These are phyloP conservation scores for Skeletonema costatum DNA, from an alignment of 108 stramenopile genomes.

Conservation along the genomic window DNA sequence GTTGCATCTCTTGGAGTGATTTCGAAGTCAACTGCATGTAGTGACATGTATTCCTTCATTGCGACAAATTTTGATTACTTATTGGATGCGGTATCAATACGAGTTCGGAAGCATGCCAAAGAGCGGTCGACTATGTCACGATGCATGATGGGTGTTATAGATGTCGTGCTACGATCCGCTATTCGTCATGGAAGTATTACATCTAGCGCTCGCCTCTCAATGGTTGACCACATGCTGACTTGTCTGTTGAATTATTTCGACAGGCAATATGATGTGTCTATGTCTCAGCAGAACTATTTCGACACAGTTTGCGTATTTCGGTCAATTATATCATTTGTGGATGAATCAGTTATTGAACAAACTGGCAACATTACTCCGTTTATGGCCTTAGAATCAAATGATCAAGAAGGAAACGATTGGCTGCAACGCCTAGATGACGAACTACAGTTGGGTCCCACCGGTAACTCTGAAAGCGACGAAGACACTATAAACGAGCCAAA, in stretches of 20 bases:
- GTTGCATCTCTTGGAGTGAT: constrained; percentile 20
- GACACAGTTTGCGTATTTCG: constrained; percentile 32
- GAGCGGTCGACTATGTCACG: constrained; percentile 23
- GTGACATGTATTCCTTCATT: constrained; percentile 26
- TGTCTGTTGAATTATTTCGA: constrained; percentile 30
- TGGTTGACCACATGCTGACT: constrained; percentile 31
- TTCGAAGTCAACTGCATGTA: constrained; percentile 12
- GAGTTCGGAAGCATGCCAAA: constrained; percentile 30
- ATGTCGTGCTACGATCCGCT: constrained; percentile 24
- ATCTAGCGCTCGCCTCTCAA: constrained; percentile 14
- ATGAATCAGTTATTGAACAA: constrained; percentile 12
- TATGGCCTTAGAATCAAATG: background rate
- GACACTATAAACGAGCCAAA: background rate
- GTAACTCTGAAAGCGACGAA: constrained; percentile 1
- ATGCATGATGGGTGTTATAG: constrained; percentile 40
- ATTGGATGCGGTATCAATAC: constrained; percentile 35
- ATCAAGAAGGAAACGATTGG: constrained; percentile 8
- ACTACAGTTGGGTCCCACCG: constrained; percentile 4
- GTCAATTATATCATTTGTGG: constrained; percentile 38
- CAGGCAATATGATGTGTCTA: constrained; percentile 5
- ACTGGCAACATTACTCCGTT: background rate
- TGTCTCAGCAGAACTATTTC: constrained; percentile 10
- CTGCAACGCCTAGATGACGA: constrained; percentile 28
- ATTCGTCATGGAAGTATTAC: background rate
- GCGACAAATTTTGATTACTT: constrained; percentile 54